Conservation (phyloP, 805 yeast species). For the Suhomyces xylopsoci region DNA sequence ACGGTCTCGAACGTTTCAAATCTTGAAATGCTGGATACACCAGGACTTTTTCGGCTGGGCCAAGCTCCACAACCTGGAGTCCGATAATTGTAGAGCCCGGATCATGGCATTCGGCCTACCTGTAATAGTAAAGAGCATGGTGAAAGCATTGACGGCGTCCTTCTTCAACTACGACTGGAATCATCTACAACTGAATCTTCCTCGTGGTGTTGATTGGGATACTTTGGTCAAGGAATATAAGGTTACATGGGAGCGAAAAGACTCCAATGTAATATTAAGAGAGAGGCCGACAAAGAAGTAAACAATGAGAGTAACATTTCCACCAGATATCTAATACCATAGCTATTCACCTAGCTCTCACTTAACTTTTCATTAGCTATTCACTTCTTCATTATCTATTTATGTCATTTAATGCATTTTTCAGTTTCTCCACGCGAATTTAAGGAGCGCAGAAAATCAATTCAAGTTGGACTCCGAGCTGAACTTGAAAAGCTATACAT, state of each 20-base stretch:
- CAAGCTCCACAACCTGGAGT: conserved; percentile 28
- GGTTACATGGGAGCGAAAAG: conserved; percentile 31
- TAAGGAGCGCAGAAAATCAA: not conserved
- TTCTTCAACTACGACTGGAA: conserved; percentile 34
- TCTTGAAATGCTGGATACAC: conserved; percentile 25
- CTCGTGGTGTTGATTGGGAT: conserved; percentile 19
- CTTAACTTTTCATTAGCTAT: not conserved
- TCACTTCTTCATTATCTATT: not conserved
- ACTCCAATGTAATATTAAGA: conserved; percentile 23
- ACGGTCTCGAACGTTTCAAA: not conserved
- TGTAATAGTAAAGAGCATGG: conserved; percentile 32
- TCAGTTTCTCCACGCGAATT: not conserved
- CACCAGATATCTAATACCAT: not conserved
- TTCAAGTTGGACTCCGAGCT: not conserved
- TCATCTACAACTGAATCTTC: conserved; percentile 28
- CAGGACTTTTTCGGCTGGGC: conserved; percentile 32
- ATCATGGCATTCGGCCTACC: conserved; percentile 43
- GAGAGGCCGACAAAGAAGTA: conserved; percentile 8
- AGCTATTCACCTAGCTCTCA: not conserved
- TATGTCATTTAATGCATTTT: not conserved
- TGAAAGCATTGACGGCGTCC: conserved; percentile 23
- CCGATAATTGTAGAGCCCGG: conserved; percentile 28
- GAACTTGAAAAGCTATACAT: too few species aligned
- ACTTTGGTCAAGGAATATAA: conserved; percentile 18
- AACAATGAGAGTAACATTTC: too few species aligned